Conservation (phyloP, 208 protist species). For the Leishmania mexicana region DNA sequence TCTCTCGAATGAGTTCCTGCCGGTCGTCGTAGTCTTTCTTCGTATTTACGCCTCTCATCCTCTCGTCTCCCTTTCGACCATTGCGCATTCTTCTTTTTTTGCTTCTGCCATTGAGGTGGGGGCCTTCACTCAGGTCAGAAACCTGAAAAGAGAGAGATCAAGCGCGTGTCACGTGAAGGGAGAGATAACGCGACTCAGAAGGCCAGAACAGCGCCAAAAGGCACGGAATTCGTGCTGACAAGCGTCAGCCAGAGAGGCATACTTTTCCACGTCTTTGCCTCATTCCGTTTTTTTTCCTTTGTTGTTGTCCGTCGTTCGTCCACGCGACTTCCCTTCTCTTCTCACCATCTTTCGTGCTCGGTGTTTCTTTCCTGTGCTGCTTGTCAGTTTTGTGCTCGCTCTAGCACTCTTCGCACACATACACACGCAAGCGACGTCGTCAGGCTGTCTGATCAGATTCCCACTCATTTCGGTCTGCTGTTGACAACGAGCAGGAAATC, state of each 20-base stretch:
- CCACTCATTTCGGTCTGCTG: not conserved
- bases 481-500: not conserved
- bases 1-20: not conserved
- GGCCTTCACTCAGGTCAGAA: too few species aligned
- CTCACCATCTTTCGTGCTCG: constrained; percentile 16
- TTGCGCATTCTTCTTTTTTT: not conserved
- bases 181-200: not conserved
- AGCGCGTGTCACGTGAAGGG: not conserved
- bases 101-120: not conserved
- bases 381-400: constrained; percentile 1
- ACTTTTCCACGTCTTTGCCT: not conserved
- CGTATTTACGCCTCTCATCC: not conserved
- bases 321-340: constrained; percentile 9
- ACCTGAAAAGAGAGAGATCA: not conserved
- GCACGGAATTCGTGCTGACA: not conserved
- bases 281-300: not conserved
- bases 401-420: not conserved
- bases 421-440: not conserved
- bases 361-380: constrained; percentile 6
- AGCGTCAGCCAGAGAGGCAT: not conserved
- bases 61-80: not conserved
- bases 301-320: not conserved
- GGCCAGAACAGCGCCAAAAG: not conserved
- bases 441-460: not conserved
- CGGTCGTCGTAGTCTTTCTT: not conserved